These are phyloP conservation scores for Alloascoidea africana DNA, from an alignment of 805 yeast species.

Conservation along the genomic window DNA sequence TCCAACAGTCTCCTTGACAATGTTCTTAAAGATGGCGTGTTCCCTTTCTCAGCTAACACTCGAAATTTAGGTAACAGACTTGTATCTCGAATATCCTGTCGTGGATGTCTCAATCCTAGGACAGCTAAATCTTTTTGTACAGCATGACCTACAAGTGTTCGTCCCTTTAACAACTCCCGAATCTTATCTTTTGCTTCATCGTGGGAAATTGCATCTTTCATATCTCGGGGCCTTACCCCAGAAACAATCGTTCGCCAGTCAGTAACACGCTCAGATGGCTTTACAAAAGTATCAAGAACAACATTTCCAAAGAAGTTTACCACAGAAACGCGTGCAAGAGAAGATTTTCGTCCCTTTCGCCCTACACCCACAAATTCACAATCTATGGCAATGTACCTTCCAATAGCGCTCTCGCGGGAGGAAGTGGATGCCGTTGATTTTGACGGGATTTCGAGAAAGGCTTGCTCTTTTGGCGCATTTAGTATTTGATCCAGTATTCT, in stretches of 20 bases:
- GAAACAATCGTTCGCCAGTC: conserved; percentile 92
- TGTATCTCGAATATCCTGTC: conserved; percentile 54
- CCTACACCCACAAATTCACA: conserved; percentile 95
- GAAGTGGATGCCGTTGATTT: too few species aligned
- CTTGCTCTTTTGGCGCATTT: too few species aligned
- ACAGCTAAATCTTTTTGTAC: conserved; percentile 64
- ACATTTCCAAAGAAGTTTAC: conserved; percentile 72
- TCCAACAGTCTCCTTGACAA: conserved; percentile 41
- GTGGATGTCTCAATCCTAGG: conserved; percentile 54
- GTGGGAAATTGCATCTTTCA: conserved; percentile 53
- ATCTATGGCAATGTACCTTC: conserved; percentile 71
- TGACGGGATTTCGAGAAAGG: too few species aligned
- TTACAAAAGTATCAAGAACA: conserved; percentile 59
- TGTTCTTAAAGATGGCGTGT: conserved; percentile 59
- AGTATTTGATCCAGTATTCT: too few species aligned
- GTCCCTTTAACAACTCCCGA: conserved; percentile 29
- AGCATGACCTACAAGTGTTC: conserved; percentile 74
- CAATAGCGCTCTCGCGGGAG: conserved; percentile 28
- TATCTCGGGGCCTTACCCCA: conserved; percentile 61
- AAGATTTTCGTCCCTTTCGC: conserved; percentile 46
- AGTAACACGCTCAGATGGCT: conserved; percentile 60
- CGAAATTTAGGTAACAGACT: conserved; percentile 44
- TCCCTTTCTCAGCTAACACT: conserved; percentile 42
- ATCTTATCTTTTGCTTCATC: conserved; percentile 49
- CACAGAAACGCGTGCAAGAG: conserved; percentile 73